Conservation (phyloP, 75 land plant species). For the Azolla pinnata region DNA sequence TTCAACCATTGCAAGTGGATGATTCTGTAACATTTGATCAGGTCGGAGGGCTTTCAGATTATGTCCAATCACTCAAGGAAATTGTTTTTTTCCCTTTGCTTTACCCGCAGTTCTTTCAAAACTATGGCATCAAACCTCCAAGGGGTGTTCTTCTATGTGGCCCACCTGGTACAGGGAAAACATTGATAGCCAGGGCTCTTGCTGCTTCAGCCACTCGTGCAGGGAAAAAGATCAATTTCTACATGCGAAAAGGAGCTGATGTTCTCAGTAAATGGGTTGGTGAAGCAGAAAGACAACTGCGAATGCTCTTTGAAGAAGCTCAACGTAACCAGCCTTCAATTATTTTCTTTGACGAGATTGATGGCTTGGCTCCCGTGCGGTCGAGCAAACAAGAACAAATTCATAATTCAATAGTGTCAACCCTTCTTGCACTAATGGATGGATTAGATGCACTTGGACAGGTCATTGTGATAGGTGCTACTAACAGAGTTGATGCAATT, state of each 20-base stretch:
- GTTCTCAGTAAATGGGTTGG: conserved; percentile 99
- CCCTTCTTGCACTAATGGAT: conserved; percentile 95
- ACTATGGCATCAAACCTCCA: conserved; percentile 91
- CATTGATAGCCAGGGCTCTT: conserved; percentile 89
- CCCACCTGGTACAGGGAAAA: conserved; percentile 97
- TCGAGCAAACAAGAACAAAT: conserved; percentile 98
- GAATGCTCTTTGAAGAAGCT: conserved; percentile 96
- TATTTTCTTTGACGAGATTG: conserved; percentile 97
- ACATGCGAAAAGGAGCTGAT: conserved; percentile 99
- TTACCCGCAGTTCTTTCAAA: conserved; percentile 89
- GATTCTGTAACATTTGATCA: conserved; percentile 83
- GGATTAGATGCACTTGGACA: conserved; percentile 97
- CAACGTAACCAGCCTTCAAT: conserved; percentile 96
- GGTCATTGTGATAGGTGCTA: conserved; percentile 95
- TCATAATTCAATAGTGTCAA: conserved; percentile 96
- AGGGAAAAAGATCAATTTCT: conserved; percentile 94
- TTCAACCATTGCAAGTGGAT: conserved; percentile 94
- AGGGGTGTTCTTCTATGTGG: conserved; percentile 94
- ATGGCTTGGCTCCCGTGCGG: conserved; percentile 96
- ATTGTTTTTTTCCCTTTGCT: conserved; percentile 96
- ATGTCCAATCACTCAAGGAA: conserved; percentile 91
- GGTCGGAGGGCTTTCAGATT: conserved; percentile 85
- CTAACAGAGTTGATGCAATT: conserved; percentile 94
- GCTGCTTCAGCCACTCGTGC: conserved; percentile 96
- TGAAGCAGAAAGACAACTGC: conserved; percentile 92